These are phyloP conservation scores for Hondaea fermentalgiana DNA, from an alignment of 108 stramenopile species.

Conservation along the genomic window DNA sequence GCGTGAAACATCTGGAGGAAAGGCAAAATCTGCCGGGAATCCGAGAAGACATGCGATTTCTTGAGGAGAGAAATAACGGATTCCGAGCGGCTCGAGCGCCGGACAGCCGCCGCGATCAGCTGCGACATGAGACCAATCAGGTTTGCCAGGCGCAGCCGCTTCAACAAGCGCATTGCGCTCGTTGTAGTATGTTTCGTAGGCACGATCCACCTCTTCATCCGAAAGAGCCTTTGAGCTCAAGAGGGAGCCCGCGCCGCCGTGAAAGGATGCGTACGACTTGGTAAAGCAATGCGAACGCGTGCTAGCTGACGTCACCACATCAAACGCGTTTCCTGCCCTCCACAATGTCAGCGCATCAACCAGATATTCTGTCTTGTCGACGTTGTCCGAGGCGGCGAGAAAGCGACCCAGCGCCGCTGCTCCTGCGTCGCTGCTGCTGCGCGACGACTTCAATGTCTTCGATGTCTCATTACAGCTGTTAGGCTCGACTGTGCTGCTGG, in stretches of 20 bases:
- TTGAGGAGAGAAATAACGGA: constrained; percentile 23
- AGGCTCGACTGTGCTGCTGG: too few species aligned
- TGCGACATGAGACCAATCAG: not conserved
- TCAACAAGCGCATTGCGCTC: not conserved
- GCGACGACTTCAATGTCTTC: too few species aligned
- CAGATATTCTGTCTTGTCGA: too few species aligned
- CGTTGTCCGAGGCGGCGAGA: too few species aligned
- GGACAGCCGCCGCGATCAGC: not conserved
- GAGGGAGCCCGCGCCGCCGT: constrained; percentile 72
- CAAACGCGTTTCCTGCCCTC: constrained; percentile 51
- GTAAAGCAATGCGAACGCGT: constrained; percentile 64
- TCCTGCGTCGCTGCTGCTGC: too few species aligned
- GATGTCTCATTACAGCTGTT: too few species aligned
- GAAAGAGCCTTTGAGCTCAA: constrained; percentile 38
- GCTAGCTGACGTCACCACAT: constrained; percentile 58
- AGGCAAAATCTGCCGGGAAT: constrained; percentile 10
- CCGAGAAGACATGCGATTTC: constrained; percentile 16
- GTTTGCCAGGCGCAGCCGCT: not conserved
- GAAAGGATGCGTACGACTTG: constrained; percentile 66
- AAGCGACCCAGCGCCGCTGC: too few species aligned
- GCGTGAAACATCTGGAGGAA: not conserved
- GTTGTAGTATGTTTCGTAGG: not conserved
- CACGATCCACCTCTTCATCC: not conserved
- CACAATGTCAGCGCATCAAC: not conserved
- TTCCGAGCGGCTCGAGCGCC: not conserved